Conservation (phyloP, 768 basidiomycete genomes). For the Gautieria morchelliformis region DNA sequence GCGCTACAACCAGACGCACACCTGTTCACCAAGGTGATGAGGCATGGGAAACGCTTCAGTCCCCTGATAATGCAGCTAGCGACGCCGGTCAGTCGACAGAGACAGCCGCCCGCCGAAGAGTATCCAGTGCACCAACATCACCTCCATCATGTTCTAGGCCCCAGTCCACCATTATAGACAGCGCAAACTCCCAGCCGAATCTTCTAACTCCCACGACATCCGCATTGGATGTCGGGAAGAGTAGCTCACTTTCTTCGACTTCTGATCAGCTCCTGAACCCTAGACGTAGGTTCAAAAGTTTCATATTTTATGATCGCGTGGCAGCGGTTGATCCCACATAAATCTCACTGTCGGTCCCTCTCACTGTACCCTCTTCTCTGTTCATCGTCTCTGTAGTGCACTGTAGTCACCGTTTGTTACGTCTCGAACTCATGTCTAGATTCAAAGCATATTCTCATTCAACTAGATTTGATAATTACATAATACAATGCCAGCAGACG, state of each 20-base stretch:
- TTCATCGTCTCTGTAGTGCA: background rate
- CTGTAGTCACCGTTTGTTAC: background rate
- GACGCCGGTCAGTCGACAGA: background rate
- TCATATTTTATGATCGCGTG: background rate
- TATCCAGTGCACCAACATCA: conserved; percentile 36
- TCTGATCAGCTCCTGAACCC: background rate
- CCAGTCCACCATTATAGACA: background rate
- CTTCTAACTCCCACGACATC: background rate
- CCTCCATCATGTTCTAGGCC: background rate
- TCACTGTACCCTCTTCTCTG: conserved; percentile 8
- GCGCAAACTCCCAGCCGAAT: background rate
- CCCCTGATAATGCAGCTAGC: background rate
- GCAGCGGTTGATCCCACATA: background rate
- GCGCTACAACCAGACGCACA: background rate
- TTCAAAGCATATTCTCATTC: background rate
- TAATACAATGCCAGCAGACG: background rate
- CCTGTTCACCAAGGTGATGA: background rate
- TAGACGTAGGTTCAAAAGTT: conserved; percentile 1
- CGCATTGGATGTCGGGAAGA: background rate
- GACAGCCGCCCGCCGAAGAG: conserved; percentile 29
- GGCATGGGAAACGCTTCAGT: background rate
- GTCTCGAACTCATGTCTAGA: background rate
- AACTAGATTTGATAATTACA: background rate
- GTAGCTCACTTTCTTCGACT: background rate
- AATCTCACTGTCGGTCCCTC: conserved; percentile 26